Conservation (phyloP, 148 eudicot species). For the Chenopodium quinoa region DNA sequence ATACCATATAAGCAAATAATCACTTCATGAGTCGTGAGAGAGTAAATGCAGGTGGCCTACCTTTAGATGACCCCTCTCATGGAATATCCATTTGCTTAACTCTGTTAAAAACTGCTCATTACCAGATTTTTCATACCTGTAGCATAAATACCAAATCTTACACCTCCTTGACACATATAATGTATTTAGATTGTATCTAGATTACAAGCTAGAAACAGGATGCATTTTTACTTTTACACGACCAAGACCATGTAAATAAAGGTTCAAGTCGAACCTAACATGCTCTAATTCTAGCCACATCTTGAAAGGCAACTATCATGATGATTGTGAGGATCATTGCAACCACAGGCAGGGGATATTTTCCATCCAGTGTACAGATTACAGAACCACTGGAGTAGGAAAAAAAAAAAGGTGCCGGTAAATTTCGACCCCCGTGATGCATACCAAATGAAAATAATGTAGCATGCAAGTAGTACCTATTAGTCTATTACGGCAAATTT, state of each 20-base stretch:
- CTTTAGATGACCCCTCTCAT: constrained; percentile 94
- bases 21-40: neutral
- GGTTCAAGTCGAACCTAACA: neutral
- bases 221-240: neutral
- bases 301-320: neutral
- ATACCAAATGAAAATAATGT: neutral
- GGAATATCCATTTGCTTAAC: constrained; percentile 90
- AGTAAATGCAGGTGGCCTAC: constrained; percentile 27
- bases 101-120: constrained; percentile 76
- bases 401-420: neutral
- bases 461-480: too few species aligned
- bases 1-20: neutral
- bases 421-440: neutral
- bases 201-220: constrained; percentile 1
- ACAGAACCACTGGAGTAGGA: neutral
- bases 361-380: neutral
- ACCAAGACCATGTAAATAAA: constrained; percentile 10
- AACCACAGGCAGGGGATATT: neutral
- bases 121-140: constrained; percentile 57
- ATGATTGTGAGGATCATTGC: neutral
- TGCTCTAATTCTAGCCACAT: neutral
- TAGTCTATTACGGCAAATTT: too few species aligned
- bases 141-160: neutral
- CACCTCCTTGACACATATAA: neutral
- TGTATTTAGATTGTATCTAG: neutral